Base-by-base conservation (phyloP, 23 red algal genomes). In the Gracilaria vermiculophylla region DNA sequence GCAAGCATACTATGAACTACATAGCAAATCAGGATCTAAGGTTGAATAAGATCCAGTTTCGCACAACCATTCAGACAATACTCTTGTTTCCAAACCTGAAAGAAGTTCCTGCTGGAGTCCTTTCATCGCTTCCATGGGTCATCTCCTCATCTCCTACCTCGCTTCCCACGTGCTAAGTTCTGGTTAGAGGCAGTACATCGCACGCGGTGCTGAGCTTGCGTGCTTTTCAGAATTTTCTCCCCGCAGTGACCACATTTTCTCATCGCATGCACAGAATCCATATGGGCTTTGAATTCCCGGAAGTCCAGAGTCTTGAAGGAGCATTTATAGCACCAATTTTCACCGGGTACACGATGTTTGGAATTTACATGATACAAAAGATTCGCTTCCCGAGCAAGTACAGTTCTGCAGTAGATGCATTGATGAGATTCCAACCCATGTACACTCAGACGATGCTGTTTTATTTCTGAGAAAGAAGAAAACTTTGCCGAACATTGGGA, bases 321-420 rank as follows among this genome's bases (percentile, higher is more conserved):
- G 20, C 67, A 73, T 73, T 73, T 73, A 28, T 73, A 47, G 24
- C 67, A 73, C 67, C 67, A 73, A 28, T 73, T 39, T 40, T 73
- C 67, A 25, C 67, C 67, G 3, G 67, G 11, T 34, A 27, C 47
- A 15, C 31, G 31, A 47, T 73, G 67, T 28, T 73, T 73, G 17
- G 67, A 73, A 47, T 73, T 73, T 16, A 73, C 67, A 13, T 73
- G 67, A 73, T 73, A 73, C 36, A 45, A 23, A 9, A 73, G 28
- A 73, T 73, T 73, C 8, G 67, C 67, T 14, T 73, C 67, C 12
- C 67, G 67, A 73, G 67, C 67, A 45, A 73, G 67, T 23, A 73
- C 67, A 20, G 67, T 73, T 73, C 47, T 73, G 15, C 67, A 73
- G 37, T 73, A 73, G 17, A 73, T 73, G 32, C 67, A 73, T 37